phyloP scores from a whole-genome alignment of 1,139 yeast genomes.

The Lodderomyces metapsilosis region DNA sequence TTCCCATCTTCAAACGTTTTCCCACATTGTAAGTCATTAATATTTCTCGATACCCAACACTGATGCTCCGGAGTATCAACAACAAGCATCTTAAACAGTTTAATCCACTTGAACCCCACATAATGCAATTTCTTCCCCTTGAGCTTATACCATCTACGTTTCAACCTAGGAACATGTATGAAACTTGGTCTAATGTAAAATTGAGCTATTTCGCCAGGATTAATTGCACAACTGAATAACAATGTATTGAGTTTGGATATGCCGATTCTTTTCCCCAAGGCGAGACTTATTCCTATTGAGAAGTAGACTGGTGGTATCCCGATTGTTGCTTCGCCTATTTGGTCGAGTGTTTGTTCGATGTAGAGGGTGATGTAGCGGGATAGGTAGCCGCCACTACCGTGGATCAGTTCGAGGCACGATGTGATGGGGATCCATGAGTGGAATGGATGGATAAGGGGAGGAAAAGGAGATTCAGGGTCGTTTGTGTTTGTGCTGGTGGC shows the following conservation, averaged over 20 bases:
- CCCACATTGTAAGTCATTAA: slow-evolving; percentile 11
- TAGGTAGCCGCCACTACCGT: slow-evolving; percentile 14
- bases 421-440: slow-evolving; percentile 15
- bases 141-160: slow-evolving; percentile 9
- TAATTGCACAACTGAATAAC: slow-evolving; percentile 10
- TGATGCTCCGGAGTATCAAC: slow-evolving; percentile 15
- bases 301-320: slow-evolving; percentile 12
- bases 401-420: slow-evolving; percentile 13
- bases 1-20: background rate
- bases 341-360: slow-evolving; percentile 11
- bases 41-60: slow-evolving; percentile 12
- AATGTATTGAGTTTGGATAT: slow-evolving; percentile 8
- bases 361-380: slow-evolving; percentile 8
- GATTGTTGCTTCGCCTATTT: slow-evolving; percentile 7
- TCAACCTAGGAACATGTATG: slow-evolving; percentile 10
- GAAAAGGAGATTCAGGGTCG: background rate
- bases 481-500: slow-evolving; percentile 1
- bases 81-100: slow-evolving; percentile 13
- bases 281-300: slow-evolving; percentile 7
- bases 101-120: slow-evolving; percentile 5
- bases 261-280: slow-evolving; percentile 14
- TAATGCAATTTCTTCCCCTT: slow-evolving; percentile 9
- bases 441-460: background rate
- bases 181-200: slow-evolving; percentile 13
- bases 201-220: slow-evolving; percentile 12